Base-by-base conservation (phyloP, 106 monocot genomes). In the Dioscorea alata region DNA sequence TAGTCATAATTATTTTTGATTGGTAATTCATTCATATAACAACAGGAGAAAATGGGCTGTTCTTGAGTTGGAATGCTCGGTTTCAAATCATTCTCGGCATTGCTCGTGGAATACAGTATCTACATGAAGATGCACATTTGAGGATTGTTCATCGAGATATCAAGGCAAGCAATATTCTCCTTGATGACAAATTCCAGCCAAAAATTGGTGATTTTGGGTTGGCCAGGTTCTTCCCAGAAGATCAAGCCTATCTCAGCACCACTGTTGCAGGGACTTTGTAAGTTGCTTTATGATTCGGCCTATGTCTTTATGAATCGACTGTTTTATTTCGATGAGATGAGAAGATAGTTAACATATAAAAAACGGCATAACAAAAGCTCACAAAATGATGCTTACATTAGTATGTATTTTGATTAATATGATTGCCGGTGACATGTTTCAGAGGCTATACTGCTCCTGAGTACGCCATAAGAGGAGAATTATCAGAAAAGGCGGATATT, bases 401-500 rank as follows among this genome's bases (percentile, higher is more conserved):
- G 2, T 6, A 42, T 42, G 42, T 10, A 42, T 6, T 42, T 42
- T 42, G 10, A 42, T 42, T 57, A 21, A 59, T 42, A 35, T 60
- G 70, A 59, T 24, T 23, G 48, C 8, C 4, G 0, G 0, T 59
- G 12, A 68, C 56, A 23, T 73, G 18, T 65, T 48, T 12, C 78
- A 85, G 85, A 50, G 85, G 85, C 48, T 81, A 85, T 57, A 81
- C 81, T 48, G 85, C 85, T 60, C 85, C 85, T 71, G 85, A 85
- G 65, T 85, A 85, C 69, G 85, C 85, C 23, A 71, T 85, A 23
- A 81, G 71, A 81, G 85, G 85, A 14, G 85, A 85, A 71, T 64
- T 85, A 35, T 78, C 81, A 21, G 85, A 81, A 50, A 85, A 85
- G 49, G 85, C 85, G 25, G 85, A 85, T 64, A 85, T 81, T 15